A percentile compares a stretch with the other conserved stretches of the same genome.
These are phyloP conservation scores for Taxawa tesnikishii DNA, from an alignment of 2,329 filamentous ascomycete genomes.

Conservation along the genomic window DNA sequence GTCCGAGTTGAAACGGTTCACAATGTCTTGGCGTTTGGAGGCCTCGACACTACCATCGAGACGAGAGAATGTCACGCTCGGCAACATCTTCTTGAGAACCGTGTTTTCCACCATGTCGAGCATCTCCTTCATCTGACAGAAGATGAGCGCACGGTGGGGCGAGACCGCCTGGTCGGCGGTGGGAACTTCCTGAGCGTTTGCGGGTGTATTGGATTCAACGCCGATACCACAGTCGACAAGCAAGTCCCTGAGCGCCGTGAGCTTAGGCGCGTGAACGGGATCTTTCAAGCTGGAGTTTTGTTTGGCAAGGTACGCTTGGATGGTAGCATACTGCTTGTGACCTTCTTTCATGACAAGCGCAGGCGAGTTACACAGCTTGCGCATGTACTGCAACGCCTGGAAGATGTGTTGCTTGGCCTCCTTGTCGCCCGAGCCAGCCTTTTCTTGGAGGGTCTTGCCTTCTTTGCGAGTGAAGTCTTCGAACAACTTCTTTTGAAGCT, in stretches of 20 bases:
- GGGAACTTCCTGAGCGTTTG: conserved; percentile 36
- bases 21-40: conserved; percentile 88
- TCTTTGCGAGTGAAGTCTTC: conserved; percentile 95
- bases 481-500: conserved; percentile 87
- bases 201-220: conserved; percentile 37
- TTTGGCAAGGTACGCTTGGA: conserved; percentile 65
- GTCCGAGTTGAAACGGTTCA: conserved; percentile 97
- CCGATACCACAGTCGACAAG: conserved; percentile 99
- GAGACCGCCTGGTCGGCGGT: conserved; percentile 70
- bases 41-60: conserved; percentile 89
- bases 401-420: conserved; percentile 97
- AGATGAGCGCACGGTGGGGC: conserved; percentile 88
- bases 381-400: conserved; percentile 98
- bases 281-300: conserved; percentile 77
- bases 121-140: conserved; percentile 99
- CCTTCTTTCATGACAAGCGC: conserved; percentile 91
- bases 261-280: conserved; percentile 78
- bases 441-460: conserved; percentile 72
- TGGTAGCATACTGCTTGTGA: conserved; percentile 80
- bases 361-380: conserved; percentile 95
- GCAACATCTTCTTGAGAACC: conserved; percentile 81
- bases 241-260: conserved; percentile 78
- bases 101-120: conserved; percentile 96
- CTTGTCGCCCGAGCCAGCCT: conserved; percentile 75
- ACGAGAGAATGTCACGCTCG: conserved; percentile 84